Percentiles rank a stretch among this genome's conserved stretches.
phyloP scores from a whole-genome alignment of 768 basidiomycete genomes.

The Lepiota venenata region DNA sequence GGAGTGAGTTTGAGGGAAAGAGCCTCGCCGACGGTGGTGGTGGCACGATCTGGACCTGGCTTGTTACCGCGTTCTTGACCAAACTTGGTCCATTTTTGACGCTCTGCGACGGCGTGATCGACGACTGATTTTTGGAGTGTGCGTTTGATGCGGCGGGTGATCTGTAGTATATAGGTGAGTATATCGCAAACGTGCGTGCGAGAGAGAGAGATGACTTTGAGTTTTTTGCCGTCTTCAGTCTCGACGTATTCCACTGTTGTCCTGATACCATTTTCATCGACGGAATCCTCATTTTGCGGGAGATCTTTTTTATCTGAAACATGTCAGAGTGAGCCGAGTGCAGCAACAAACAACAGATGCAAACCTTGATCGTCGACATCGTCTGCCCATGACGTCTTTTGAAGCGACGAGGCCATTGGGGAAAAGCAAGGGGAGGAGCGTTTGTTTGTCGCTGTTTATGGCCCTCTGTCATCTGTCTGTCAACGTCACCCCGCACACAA shows the following conservation, averaged over 20 bases:
- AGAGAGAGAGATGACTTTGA: slow-evolving; percentile 60
- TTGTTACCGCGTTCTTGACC: slow-evolving; percentile 87
- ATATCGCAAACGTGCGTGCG: background rate
- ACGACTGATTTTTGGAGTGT: slow-evolving; percentile 88
- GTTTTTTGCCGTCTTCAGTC: slow-evolving; percentile 92
- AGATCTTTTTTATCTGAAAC: slow-evolving; percentile 31
- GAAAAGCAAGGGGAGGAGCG: too few relatives aligned
- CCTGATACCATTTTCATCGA: slow-evolving; percentile 85
- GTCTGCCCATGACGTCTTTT: slow-evolving; percentile 85
- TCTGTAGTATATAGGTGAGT: too few relatives aligned
- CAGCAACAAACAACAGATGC: slow-evolving; percentile 8
- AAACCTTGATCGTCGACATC: slow-evolving; percentile 77
- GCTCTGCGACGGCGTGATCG: slow-evolving; percentile 91
- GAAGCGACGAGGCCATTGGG: slow-evolving; percentile 17
- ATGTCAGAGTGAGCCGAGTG: background rate
- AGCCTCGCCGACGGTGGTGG: slow-evolving; percentile 82
- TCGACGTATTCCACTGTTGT: slow-evolving; percentile 79
- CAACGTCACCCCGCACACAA: slow-evolving; percentile 27
- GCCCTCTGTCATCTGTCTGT: slow-evolving; percentile 16
- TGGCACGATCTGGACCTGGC: slow-evolving; percentile 87
- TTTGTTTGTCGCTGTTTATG: background rate
- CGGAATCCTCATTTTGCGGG: slow-evolving; percentile 62
- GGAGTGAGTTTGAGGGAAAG: slow-evolving; percentile 45
- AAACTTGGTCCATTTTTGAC: slow-evolving; percentile 93
- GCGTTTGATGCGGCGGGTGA: slow-evolving; percentile 83